phyloP scores from a whole-genome alignment of 106 monocot genomes.

The Dendrobium catenatum region DNA sequence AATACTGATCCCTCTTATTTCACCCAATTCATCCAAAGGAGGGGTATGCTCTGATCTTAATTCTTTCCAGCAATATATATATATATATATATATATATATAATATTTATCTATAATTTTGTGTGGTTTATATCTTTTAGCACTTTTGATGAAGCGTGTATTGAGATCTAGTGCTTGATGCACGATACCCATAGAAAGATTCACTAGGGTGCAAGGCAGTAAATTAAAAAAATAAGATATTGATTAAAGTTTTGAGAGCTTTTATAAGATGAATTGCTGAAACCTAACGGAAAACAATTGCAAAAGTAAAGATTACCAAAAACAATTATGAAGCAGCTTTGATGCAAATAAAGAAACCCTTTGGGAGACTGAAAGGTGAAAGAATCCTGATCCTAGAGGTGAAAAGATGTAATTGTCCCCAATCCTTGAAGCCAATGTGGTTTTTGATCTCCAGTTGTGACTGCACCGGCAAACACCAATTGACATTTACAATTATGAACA shows the following conservation, averaged over 20 bases:
- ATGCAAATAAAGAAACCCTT: not conserved
- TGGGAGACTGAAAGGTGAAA: slow-evolving; percentile 1
- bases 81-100: too few relatives aligned
- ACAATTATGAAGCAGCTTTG: too few relatives aligned
- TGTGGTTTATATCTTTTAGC: not conserved
- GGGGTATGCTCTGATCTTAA: slow-evolving; percentile 57
- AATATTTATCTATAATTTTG: not conserved
- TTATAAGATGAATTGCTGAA: too few relatives aligned
- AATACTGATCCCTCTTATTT: slow-evolving; percentile 96
- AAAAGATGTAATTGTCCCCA: too few relatives aligned
- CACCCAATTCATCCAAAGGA: slow-evolving; percentile 99
- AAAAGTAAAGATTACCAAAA: too few relatives aligned
- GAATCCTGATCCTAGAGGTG: too few relatives aligned
- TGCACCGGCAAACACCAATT: too few relatives aligned
- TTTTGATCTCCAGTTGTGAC: too few relatives aligned
- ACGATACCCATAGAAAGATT: not conserved
- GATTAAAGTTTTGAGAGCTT: not conserved
- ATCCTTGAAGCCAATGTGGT: too few relatives aligned
- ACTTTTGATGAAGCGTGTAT: not conserved
- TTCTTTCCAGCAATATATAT: not conserved
- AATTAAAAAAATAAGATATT: not conserved
- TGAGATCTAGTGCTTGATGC: not conserved
- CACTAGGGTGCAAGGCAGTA: not conserved
- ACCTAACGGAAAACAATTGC: too few relatives aligned
- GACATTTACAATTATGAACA: too few relatives aligned